phyloP scores from a whole-genome alignment of 169 alveolate species.

The Plasmodium knowlesi region DNA sequence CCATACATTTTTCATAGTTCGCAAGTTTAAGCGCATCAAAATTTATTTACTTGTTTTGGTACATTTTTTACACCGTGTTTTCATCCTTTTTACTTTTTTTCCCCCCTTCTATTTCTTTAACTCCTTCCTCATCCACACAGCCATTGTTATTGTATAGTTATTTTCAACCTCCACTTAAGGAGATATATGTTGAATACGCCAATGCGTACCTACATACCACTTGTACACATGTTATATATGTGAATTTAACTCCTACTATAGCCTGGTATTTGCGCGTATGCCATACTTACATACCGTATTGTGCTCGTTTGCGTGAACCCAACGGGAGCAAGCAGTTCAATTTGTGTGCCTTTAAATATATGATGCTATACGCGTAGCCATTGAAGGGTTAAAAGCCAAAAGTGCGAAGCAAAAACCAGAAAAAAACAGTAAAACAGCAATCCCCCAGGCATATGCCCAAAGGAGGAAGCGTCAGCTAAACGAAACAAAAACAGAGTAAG shows the following conservation, averaged over 20 bases:
- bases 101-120: not conserved
- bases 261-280: not conserved
- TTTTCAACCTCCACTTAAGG: not conserved
- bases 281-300: not conserved
- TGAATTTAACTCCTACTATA: not conserved
- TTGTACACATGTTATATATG: not conserved
- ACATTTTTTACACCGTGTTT: constrained; percentile 6
- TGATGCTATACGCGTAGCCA: not conserved
- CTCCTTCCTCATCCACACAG: not conserved
- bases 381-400: not conserved
- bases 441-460: not conserved
- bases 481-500: not conserved
- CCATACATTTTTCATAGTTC: not conserved
- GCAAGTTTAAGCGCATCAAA: not conserved
- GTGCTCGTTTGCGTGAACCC: not conserved
- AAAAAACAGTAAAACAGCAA: not conserved
- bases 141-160: not conserved
- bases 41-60: not conserved
- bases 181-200: not conserved
- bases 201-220: not conserved
- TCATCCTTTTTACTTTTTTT: not conserved
- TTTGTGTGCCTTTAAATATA: not conserved
- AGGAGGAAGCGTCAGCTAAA: not conserved
- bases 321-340: not conserved
- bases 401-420: not conserved